Base-by-base conservation (phyloP, 2,329 filamentous ascomycete genomes). In the Botryosphaeria agaves region DNA sequence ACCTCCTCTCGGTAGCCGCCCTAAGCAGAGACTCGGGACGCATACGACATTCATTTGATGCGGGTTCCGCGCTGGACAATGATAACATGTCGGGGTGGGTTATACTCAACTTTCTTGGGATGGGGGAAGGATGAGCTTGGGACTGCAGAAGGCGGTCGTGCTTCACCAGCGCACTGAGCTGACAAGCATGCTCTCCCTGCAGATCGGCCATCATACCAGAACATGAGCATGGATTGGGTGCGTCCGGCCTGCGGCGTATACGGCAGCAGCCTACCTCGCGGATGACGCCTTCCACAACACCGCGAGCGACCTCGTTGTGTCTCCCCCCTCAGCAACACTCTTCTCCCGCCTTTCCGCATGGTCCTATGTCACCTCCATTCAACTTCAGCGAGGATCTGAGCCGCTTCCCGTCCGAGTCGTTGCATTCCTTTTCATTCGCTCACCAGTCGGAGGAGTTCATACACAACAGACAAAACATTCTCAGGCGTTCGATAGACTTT, bases 351-450 rank as follows among this genome's bases (percentile, higher is more conserved):
- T 72, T 16, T 59, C 67, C 6, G 62, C 72, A n/a, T 74, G 66
- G 5, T 74, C 76, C 15, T 61, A n/a, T 65, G 14, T 84, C 83
- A 14, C 82, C 83, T 15, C 70, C 59, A 5, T 45, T 79, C 25
- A 60, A 70, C 37, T 83, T 84, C 47, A 69, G 73, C 45, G 89
- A 95, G 59, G 89, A 98, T 48, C 69, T 98, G 27, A 76, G 76
- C 27, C 76, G 85, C 30, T 98, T 98, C 49, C 87, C 89, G 1
- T 83, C 82, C 42, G 89, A 98, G 51, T 98, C 89, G 5, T 62
- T 98, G 28, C 89, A 98, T 55, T 98, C 89, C 2, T 98, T 98
- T 58, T 95, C 87, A 8, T 98, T 98, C 53, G 83, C 89, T 24
- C 82, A 92, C 42, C 85, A 93, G 54, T 87, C 85, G 3, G 85